Conservation (phyloP, 176 grass and related monocot species). For the Triticum urartu region DNA sequence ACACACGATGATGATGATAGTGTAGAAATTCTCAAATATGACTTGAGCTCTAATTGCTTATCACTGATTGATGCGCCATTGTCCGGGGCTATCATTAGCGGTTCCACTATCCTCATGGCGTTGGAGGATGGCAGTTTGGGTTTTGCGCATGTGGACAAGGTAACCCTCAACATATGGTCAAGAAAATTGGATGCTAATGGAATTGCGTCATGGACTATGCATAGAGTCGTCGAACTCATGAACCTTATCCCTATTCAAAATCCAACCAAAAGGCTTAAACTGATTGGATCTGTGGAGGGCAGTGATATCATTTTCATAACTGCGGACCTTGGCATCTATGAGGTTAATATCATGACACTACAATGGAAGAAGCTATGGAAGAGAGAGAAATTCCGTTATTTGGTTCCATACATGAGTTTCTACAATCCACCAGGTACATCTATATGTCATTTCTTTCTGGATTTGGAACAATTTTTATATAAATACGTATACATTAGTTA, state of each 20-base stretch:
- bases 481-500: no score
- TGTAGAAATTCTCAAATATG: not conserved
- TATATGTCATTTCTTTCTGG: not conserved
- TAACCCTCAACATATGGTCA: not conserved
- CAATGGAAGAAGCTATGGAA: not conserved
- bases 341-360: not conserved
- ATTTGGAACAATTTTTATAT: no score
- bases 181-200: not conserved
- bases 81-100: not conserved
- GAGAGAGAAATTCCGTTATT: not conserved
- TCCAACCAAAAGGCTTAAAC: no score
- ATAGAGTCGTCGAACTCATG: not conserved
- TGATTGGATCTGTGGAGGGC: not conserved
- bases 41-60: not conserved
- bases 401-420: not conserved
- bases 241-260: not conserved
- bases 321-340: not conserved
- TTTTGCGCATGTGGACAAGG: not conserved
- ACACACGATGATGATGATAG: not conserved
- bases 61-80: not conserved
- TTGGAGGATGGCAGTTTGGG: not conserved
- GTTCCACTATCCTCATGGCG: not conserved
- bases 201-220: not conserved
- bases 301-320: not conserved
- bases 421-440: not conserved